phyloP scores from a whole-genome alignment of 2,329 filamentous ascomycete species.

The Endothia cerciana region DNA sequence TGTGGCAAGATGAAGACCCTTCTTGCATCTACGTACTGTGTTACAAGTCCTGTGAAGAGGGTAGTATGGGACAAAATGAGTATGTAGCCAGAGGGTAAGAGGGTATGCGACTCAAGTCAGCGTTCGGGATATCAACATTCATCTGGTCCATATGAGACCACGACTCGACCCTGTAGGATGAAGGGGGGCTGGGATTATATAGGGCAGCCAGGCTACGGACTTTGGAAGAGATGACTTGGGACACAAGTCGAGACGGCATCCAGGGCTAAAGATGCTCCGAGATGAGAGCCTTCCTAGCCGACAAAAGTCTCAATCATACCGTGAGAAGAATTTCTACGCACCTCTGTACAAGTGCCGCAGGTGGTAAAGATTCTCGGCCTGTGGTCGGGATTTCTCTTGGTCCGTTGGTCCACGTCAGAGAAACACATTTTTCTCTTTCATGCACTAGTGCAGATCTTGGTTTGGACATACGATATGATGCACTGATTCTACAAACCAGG shows the following conservation, averaged over 20 bases:
- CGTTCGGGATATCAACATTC: neutral
- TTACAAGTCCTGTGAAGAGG: neutral
- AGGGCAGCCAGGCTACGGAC: too few relatives aligned
- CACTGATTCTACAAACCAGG: slow-evolving; percentile 37
- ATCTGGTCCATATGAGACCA: neutral
- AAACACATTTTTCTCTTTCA: too few relatives aligned
- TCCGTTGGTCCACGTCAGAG: too few relatives aligned
- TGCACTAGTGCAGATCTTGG: too few relatives aligned
- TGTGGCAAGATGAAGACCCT: neutral
- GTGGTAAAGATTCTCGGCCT: too few relatives aligned
- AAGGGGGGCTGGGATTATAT: too few relatives aligned
- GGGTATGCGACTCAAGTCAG: neutral
- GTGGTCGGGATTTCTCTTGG: too few relatives aligned
- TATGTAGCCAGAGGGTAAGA: neutral
- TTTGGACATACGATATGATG: neutral
- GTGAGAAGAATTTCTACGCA: neutral
- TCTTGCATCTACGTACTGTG: neutral
- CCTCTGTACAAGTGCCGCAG: neutral
- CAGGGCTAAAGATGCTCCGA: neutral
- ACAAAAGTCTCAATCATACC: neutral
- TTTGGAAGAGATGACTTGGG: too few relatives aligned
- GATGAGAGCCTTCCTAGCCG: neutral
- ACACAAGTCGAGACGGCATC: too few relatives aligned
- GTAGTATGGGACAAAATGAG: neutral
- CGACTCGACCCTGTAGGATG: neutral